Evolutionary conservation across 2,329 filamentous ascomycete genomes (phyloP).

Genomic region (Nemania sp.): DNA sequence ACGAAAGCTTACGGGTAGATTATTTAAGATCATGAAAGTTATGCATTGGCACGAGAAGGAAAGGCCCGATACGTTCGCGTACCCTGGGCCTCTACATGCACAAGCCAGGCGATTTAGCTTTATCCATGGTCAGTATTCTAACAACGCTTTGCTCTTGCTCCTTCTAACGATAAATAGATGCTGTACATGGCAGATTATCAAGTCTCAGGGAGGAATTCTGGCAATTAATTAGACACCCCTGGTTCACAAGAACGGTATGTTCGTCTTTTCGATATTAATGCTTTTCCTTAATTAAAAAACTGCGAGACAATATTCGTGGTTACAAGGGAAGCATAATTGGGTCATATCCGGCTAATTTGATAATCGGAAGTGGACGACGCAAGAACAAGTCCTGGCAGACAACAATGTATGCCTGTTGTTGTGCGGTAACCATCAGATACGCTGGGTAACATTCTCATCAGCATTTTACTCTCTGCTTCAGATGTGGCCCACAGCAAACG

Average conservation of each 20-base stretch:
- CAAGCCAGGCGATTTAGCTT: not conserved
- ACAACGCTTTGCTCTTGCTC: not conserved
- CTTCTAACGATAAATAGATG: not conserved
- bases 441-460: not conserved
- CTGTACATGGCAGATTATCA: not conserved
- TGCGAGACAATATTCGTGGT: not conserved
- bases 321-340: too few species aligned
- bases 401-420: not conserved
- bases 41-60: not conserved
- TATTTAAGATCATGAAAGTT: not conserved
- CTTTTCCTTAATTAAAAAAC: not conserved
- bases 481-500: too few species aligned
- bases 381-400: not conserved
- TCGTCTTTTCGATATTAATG: not conserved
- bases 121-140: not conserved
- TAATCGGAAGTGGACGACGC: not conserved
- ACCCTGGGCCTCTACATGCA: not conserved
- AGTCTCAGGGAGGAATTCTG: not conserved
- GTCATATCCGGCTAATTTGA: not conserved
- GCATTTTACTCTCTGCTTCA: not conserved
- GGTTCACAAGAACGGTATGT: not conserved
- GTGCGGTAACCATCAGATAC: not conserved
- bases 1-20: not conserved
- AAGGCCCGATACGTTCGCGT: not conserved
- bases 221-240: not conserved